These are phyloP conservation scores for Carex scoparia DNA, from an alignment of 176 grass and related monocot species.

Conservation along the genomic window DNA sequence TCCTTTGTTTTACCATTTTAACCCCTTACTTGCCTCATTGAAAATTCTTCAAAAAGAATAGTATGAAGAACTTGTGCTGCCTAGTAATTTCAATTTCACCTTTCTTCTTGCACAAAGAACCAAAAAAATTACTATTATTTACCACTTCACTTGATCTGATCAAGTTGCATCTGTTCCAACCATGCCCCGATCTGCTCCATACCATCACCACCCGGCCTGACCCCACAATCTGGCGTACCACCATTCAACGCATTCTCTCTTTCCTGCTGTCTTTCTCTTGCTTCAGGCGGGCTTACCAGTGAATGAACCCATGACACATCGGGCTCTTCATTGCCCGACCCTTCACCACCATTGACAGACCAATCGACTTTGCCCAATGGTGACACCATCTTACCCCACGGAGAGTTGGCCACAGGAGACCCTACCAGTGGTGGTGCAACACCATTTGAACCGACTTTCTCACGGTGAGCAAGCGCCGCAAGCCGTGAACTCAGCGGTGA, in stretches of 20 bases:
- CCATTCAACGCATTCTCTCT: conserved; percentile 18
- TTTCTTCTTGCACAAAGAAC: conserved; percentile 30
- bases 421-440: conserved; percentile 31
- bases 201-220: conserved; percentile 26
- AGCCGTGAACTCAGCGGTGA: conserved; percentile 49
- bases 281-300: conserved; percentile 38
- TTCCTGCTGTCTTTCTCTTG: conserved; percentile 30
- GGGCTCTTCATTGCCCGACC: conserved; percentile 39
- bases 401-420: conserved; percentile 38
- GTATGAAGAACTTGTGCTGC: conserved; percentile 14
- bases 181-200: conserved; percentile 74
- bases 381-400: conserved; percentile 56
- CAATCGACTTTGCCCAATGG: conserved; percentile 56
- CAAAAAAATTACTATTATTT: conserved; percentile 75
- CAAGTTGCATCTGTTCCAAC: conserved; percentile 70
- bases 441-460: conserved; percentile 42
- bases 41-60: conserved; percentile 41
- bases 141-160: conserved; percentile 47
- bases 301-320: conserved; percentile 82
- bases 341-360: conserved; percentile 47
- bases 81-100: conserved; percentile 11
- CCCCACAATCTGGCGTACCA: conserved; percentile 13
- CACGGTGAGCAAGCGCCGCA: conserved; percentile 37
- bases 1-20: neutral
- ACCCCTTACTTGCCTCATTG: conserved; percentile 25